Evolutionary conservation across 306 rosid species (phyloP).

Genomic region (Delonix regia): DNA sequence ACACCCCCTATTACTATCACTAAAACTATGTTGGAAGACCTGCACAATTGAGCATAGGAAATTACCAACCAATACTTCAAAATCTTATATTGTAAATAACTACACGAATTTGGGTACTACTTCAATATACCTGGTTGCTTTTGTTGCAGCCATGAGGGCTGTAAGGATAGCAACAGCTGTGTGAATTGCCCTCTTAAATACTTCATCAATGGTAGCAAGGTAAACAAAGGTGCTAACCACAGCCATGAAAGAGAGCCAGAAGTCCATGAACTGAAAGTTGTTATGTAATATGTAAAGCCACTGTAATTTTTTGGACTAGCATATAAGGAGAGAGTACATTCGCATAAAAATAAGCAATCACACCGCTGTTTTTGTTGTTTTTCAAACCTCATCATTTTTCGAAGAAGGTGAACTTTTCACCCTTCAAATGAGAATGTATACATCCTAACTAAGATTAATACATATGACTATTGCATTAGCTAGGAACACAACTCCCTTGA

Average conservation of each 20-base stretch:
- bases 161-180: conserved; percentile 82
- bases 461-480: neutral
- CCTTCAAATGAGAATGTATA: conserved; percentile 13
- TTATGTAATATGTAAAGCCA: neutral
- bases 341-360: neutral
- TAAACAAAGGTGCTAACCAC: conserved; percentile 86
- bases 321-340: neutral
- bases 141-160: conserved; percentile 84
- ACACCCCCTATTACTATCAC: conserved; percentile 41
- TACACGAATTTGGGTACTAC: neutral
- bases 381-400: neutral
- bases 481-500: neutral
- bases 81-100: neutral
- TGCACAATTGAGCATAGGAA: conserved; percentile 27
- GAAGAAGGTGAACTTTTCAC: neutral
- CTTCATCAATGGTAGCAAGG: conserved; percentile 80
- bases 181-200: conserved; percentile 75
- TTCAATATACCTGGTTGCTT: conserved; percentile 77
- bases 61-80: neutral
- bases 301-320: neutral
- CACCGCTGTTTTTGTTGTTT: neutral
- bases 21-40: conserved; percentile 43
- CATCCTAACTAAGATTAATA: conserved; percentile 3
- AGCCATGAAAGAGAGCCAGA: conserved; percentile 99
- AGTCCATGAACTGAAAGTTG: conserved; percentile 88